Evolutionary conservation across 169 alveolate species (phyloP).

Genomic region (Plasmodium falciparum): DNA sequence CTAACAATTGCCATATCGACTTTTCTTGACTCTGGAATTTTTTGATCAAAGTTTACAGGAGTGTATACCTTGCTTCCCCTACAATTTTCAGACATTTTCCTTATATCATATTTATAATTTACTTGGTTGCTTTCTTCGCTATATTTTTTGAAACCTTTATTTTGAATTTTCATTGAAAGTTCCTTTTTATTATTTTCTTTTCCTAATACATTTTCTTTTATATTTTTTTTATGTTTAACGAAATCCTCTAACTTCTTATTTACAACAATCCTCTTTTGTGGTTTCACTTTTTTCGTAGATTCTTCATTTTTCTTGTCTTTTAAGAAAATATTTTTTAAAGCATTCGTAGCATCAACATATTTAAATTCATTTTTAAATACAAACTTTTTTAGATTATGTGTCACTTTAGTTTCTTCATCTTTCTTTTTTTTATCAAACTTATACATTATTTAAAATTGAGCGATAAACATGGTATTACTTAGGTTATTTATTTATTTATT

Average conservation of each 20-base stretch:
- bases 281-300: slow-evolving; percentile 20
- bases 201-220: slow-evolving; percentile 1
- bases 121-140: background rate
- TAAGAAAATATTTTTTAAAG: slow-evolving; percentile 62
- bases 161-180: slow-evolving; percentile 3
- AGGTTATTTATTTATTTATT: too few species aligned
- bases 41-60: slow-evolving; percentile 11
- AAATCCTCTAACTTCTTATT: slow-evolving; percentile 40
- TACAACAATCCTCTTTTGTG: slow-evolving; percentile 30
- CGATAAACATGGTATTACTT: background rate
- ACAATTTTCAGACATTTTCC: background rate
- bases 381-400: slow-evolving; percentile 26
- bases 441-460: slow-evolving; percentile 30
- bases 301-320: slow-evolving; percentile 48
- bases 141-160: slow-evolving; percentile 6
- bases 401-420: slow-evolving; percentile 30
- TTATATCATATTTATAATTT: slow-evolving; percentile 8
- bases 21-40: background rate
- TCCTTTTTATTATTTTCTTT: slow-evolving; percentile 17
- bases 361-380: slow-evolving; percentile 61
- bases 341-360: slow-evolving; percentile 71
- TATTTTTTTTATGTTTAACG: slow-evolving; percentile 16
- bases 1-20: background rate
- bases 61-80: background rate
- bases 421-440: slow-evolving; percentile 41